phyloP scores from a whole-genome alignment of 2,329 filamentous ascomycete genomes.

The Hypoxylon rubiginosum region DNA sequence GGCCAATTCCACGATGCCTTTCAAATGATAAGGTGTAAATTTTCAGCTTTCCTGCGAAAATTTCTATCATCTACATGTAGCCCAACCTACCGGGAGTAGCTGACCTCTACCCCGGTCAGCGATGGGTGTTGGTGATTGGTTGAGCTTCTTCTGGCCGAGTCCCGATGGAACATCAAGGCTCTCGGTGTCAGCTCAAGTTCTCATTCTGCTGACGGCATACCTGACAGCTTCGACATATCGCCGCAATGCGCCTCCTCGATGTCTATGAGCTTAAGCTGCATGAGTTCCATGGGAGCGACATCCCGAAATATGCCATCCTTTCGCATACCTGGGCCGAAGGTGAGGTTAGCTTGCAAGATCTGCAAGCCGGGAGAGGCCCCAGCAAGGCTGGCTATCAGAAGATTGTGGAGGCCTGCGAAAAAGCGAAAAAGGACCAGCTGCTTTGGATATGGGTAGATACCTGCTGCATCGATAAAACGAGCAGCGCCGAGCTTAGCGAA shows the following conservation, averaged over 20 bases:
- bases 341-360: slow-evolving; percentile 36
- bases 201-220: slow-evolving; percentile 1
- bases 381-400: slow-evolving; percentile 30
- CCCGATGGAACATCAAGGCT: slow-evolving; percentile 3
- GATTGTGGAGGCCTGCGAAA: slow-evolving; percentile 28
- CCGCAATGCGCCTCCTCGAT: slow-evolving; percentile 34
- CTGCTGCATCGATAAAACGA: slow-evolving; percentile 40
- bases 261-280: slow-evolving; percentile 9
- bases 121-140: slow-evolving; percentile 1
- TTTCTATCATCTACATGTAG: neutral
- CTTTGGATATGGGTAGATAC: slow-evolving; percentile 36
- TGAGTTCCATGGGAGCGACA: slow-evolving; percentile 18
- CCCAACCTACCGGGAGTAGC: slow-evolving; percentile 1
- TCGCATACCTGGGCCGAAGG: slow-evolving; percentile 30
- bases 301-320: slow-evolving; percentile 33
- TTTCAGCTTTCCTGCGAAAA: neutral
- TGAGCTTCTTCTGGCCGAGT: neutral
- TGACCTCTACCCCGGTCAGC: slow-evolving; percentile 5
- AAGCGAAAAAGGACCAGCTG: slow-evolving; percentile 16
- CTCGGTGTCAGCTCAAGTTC: slow-evolving; percentile 9
- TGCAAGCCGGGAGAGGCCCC: slow-evolving; percentile 23
- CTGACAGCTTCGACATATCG: neutral
- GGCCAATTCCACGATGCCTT: slow-evolving; percentile 11
- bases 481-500: slow-evolving; percentile 36
- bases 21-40: neutral